phyloP scores from a whole-genome alignment of 2,329 filamentous ascomycete genomes.

The Sarocladiaceae sp. region DNA sequence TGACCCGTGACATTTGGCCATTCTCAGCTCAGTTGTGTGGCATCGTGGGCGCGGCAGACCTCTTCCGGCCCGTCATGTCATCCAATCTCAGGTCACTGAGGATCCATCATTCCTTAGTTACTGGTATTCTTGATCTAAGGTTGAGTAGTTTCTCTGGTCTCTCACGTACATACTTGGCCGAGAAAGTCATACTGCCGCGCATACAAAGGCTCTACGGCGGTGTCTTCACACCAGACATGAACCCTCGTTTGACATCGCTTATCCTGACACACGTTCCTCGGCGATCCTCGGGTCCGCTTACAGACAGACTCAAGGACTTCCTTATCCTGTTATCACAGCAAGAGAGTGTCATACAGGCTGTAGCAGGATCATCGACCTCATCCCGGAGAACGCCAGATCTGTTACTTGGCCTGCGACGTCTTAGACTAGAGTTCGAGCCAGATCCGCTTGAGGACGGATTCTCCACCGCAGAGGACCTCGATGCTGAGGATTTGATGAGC shows the following conservation, averaged over 20 bases:
- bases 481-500: slow-evolving; percentile 36
- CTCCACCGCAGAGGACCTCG: slow-evolving; percentile 26
- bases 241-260: slow-evolving; percentile 46
- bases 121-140: slow-evolving; percentile 41
- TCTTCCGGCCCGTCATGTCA: slow-evolving; percentile 47
- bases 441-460: slow-evolving; percentile 32
- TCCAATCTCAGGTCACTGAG: slow-evolving; percentile 46
- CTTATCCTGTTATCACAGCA: slow-evolving; percentile 41
- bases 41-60: slow-evolving; percentile 36
- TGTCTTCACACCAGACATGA: slow-evolving; percentile 47
- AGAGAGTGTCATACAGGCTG: slow-evolving; percentile 36
- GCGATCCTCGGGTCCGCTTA: slow-evolving; percentile 43
- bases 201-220: slow-evolving; percentile 40
- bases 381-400: slow-evolving; percentile 34
- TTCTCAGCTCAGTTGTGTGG: slow-evolving; percentile 31
- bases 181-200: slow-evolving; percentile 36
- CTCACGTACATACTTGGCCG: slow-evolving; percentile 34
- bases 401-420: slow-evolving; percentile 44
- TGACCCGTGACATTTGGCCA: slow-evolving; percentile 18
- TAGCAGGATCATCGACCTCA: slow-evolving; percentile 12
- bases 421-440: slow-evolving; percentile 48
- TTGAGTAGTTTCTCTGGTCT: slow-evolving; percentile 29
- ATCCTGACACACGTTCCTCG: slow-evolving; percentile 50
- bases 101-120: slow-evolving; percentile 56
- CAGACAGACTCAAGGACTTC: slow-evolving; percentile 41